Evolutionary conservation across 2,329 filamentous ascomycete species (phyloP).

Genomic region (Huntiella bhutanensis): DNA sequence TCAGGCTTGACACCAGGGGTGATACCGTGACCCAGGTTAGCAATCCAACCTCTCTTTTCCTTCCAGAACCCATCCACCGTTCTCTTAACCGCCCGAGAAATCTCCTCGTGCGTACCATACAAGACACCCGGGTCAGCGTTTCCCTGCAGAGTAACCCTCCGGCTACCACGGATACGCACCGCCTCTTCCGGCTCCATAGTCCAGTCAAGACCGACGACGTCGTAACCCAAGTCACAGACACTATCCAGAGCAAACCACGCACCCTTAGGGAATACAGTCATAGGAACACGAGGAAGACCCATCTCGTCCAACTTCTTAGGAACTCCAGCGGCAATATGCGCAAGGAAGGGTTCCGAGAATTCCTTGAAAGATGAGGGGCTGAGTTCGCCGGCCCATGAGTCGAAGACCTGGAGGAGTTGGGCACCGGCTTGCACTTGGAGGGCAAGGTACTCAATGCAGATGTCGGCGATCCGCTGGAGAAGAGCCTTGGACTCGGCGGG

Average conservation of each 20-base stretch:
- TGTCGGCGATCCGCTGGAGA: slow-evolving; percentile 76
- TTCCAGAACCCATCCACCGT: slow-evolving; percentile 74
- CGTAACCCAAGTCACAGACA: slow-evolving; percentile 72
- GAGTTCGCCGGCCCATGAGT: slow-evolving; percentile 93
- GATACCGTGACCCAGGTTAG: slow-evolving; percentile 92
- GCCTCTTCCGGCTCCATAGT: slow-evolving; percentile 75
- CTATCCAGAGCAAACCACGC: slow-evolving; percentile 88
- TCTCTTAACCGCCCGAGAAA: slow-evolving; percentile 61
- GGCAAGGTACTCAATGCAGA: slow-evolving; percentile 88
- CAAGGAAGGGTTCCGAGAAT: slow-evolving; percentile 73
- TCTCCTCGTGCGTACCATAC: slow-evolving; percentile 66
- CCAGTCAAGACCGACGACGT: slow-evolving; percentile 93
- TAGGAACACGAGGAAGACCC: slow-evolving; percentile 64
- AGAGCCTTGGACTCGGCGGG: slow-evolving; percentile 60
- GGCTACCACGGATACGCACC: slow-evolving; percentile 55
- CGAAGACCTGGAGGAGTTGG: slow-evolving; percentile 91
- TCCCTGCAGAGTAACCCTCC: slow-evolving; percentile 66
- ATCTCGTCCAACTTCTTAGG: slow-evolving; percentile 56
- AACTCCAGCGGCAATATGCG: slow-evolving; percentile 64
- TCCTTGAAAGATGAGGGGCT: slow-evolving; percentile 65
- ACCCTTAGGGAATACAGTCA: slow-evolving; percentile 97
- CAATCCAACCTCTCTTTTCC: slow-evolving; percentile 80
- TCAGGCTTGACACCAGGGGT: slow-evolving; percentile 91
- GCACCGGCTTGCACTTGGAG: slow-evolving; percentile 84
- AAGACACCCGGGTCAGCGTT: slow-evolving; percentile 90